A percentile compares a stretch with the other conserved stretches of the same genome.
phyloP scores from a whole-genome alignment of 2,329 filamentous ascomycete species.

The Aspergillus intermedius region DNA sequence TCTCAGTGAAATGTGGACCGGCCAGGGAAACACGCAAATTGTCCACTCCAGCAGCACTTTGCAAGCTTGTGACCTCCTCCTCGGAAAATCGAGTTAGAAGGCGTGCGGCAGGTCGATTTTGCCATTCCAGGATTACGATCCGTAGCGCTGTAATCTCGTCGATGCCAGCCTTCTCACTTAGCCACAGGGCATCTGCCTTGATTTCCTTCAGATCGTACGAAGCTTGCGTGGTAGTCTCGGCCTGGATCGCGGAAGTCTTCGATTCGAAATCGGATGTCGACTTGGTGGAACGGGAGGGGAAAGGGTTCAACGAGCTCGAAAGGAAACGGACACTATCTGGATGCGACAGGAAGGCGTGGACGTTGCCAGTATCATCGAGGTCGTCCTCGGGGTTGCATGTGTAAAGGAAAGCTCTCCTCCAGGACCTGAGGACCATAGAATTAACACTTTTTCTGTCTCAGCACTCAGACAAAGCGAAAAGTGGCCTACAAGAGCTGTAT shows the following conservation, averaged over 20 bases:
- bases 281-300: constrained; percentile 55
- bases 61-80: constrained; percentile 69
- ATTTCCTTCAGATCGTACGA: constrained; percentile 70
- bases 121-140: constrained; percentile 74
- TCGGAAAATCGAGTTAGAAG: constrained; percentile 66
- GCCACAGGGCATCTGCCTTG: constrained; percentile 79
- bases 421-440: constrained; percentile 46
- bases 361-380: constrained; percentile 48
- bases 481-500: constrained; percentile 63
- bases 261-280: constrained; percentile 71
- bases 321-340: constrained; percentile 62
- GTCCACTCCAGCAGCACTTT: constrained; percentile 63
- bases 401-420: constrained; percentile 51
- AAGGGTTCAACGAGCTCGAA: constrained; percentile 61
- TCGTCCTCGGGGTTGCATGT: constrained; percentile 37
- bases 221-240: constrained; percentile 60
- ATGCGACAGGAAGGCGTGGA: constrained; percentile 66
- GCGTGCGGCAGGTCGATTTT: constrained; percentile 67
- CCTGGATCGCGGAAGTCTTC: constrained; percentile 79
- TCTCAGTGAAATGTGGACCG: constrained; percentile 29
- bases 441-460: constrained; percentile 15
- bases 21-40: constrained; percentile 54
- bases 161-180: constrained; percentile 69
- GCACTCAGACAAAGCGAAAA: neutral
- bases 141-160: constrained; percentile 78